These are phyloP conservation scores for Claviceps monticola DNA, from an alignment of 2,329 filamentous ascomycete genomes.

Conservation along the genomic window DNA sequence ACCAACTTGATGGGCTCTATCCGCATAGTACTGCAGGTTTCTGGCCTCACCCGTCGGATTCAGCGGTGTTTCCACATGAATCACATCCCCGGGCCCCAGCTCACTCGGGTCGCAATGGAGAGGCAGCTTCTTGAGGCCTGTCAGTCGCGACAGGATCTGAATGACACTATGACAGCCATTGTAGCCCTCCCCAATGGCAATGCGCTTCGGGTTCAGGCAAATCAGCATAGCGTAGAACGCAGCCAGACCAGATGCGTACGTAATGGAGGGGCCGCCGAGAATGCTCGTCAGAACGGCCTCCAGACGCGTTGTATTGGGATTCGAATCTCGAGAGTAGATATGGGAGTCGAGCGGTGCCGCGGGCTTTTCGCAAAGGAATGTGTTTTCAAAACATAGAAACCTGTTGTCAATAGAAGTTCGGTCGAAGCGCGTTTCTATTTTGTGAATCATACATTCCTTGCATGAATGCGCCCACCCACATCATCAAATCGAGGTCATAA, in stretches of 20 bases:
- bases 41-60: conserved; percentile 80
- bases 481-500: no score
- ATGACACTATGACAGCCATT: conserved; percentile 90
- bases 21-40: conserved; percentile 57
- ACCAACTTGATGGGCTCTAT: conserved; percentile 55
- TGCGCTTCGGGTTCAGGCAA: conserved; percentile 66
- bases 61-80: conserved; percentile 86
- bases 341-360: conserved; percentile 45
- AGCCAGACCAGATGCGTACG: conserved; percentile 73
- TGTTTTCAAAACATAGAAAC: no score
- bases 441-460: no score
- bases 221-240: conserved; percentile 81
- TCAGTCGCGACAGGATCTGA: conserved; percentile 57
- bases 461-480: no score
- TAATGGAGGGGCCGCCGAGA: conserved; percentile 54
- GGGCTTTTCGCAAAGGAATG: conserved; percentile 12
- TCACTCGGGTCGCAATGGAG: conserved; percentile 54
- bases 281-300: conserved; percentile 69
- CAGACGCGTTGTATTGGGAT: conserved; percentile 71
- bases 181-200: conserved; percentile 77
- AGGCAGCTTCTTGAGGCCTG: conserved; percentile 56
- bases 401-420: no score
- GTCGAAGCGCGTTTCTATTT: no score
- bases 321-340: conserved; percentile 70
- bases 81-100: conserved; percentile 63